These are phyloP conservation scores for Neonectria punicea DNA, from an alignment of 2,329 filamentous ascomycete species.

Conservation along the genomic window DNA sequence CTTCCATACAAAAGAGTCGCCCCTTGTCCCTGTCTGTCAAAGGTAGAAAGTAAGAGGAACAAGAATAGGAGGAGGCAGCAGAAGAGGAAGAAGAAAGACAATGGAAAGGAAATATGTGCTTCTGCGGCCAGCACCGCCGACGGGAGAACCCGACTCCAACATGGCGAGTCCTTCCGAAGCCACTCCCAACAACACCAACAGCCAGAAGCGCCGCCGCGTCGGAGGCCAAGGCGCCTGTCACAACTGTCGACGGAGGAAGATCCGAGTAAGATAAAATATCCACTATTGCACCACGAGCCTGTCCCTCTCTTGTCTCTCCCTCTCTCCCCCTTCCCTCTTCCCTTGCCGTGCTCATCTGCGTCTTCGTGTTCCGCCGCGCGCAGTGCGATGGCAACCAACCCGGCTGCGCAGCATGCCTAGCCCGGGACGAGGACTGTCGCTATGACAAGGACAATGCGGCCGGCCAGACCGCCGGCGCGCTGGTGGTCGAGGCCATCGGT, in stretches of 20 bases:
- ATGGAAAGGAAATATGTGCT: neutral
- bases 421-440: neutral
- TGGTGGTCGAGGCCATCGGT: neutral
- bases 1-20: neutral
- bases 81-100: too few species aligned
- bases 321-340: neutral
- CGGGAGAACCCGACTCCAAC: neutral
- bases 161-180: neutral
- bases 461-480: neutral
- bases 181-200: neutral
- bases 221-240: neutral
- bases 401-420: neutral
- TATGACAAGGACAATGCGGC: neutral
- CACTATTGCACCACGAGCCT: neutral
- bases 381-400: neutral
- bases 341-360: neutral
- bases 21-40: neutral
- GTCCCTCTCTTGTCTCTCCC: neutral
- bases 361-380: neutral
- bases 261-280: neutral
- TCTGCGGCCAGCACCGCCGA: neutral
- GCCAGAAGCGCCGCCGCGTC: neutral
- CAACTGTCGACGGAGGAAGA: neutral
- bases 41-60: too few species aligned
- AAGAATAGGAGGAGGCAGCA: too few species aligned